Evolutionary conservation across 441 rosid genomes (phyloP).

Genomic region (Gossypium gossypioides): DNA sequence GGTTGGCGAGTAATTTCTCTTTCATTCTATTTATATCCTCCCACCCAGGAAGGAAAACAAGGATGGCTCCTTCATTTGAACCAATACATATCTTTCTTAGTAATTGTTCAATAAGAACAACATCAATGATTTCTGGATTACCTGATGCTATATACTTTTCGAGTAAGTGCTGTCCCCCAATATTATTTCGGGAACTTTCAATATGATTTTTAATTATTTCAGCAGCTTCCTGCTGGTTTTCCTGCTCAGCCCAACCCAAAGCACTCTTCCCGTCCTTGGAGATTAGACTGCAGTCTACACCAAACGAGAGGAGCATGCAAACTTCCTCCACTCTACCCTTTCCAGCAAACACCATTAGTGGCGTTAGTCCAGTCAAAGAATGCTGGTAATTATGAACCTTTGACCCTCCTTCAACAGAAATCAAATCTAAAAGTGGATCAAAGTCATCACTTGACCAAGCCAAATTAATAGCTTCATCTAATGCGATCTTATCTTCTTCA

Average conservation of each 20-base stretch:
- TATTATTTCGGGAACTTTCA: slow-evolving; percentile 23
- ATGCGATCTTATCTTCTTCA: slow-evolving; percentile 57
- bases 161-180: slow-evolving; percentile 42
- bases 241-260: slow-evolving; percentile 54
- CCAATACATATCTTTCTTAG: slow-evolving; percentile 61
- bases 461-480: slow-evolving; percentile 76
- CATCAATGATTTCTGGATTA: slow-evolving; percentile 64
- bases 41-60: slow-evolving; percentile 98
- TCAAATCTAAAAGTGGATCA: slow-evolving; percentile 63
- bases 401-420: slow-evolving; percentile 50
- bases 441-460: slow-evolving; percentile 84
- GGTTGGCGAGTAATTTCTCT: slow-evolving; percentile 48
- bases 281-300: slow-evolving; percentile 55
- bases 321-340: slow-evolving; percentile 80
- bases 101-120: slow-evolving; percentile 63
- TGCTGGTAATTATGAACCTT: slow-evolving; percentile 66
- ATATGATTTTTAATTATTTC: slow-evolving; percentile 44
- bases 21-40: slow-evolving; percentile 68
- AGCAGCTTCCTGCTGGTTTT: slow-evolving; percentile 60
- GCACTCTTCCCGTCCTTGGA: slow-evolving; percentile 63
- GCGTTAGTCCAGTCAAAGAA: slow-evolving; percentile 54
- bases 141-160: slow-evolving; percentile 54
- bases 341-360: slow-evolving; percentile 84
- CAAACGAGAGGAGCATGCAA: slow-evolving; percentile 75
- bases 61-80: slow-evolving; percentile 78